A percentile compares a stretch with the other conserved stretches of the same genome.
Conservation (phyloP, 2,329 filamentous ascomycete species). For the Colletotrichum camelliae region DNA sequence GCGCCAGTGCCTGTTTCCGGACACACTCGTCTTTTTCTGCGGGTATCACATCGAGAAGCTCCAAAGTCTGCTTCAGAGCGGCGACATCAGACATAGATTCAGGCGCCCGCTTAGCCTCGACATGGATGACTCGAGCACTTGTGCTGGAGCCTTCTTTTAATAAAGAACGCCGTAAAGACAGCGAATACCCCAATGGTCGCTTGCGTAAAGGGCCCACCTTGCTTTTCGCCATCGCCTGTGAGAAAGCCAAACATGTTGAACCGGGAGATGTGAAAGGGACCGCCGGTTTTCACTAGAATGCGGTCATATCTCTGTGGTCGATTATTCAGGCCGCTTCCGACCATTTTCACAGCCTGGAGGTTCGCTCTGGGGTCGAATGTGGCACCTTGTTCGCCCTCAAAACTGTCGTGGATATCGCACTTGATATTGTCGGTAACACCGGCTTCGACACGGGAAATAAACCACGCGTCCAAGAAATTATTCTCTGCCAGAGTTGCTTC, state of each 20-base stretch:
- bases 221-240: conserved; percentile 23
- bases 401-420: conserved; percentile 37
- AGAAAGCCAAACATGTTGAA: conserved; percentile 66
- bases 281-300: conserved; percentile 57
- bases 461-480: conserved; percentile 59
- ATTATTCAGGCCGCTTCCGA: conserved; percentile 51
- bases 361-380: conserved; percentile 69
- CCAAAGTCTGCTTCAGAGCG: conserved; percentile 43
- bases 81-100: conserved; percentile 33
- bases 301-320: conserved; percentile 71
- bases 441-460: conserved; percentile 46
- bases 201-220: conserved; percentile 38
- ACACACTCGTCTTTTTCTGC: conserved; percentile 44
- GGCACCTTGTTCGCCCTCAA: conserved; percentile 67
- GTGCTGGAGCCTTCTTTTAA: background rate
- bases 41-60: conserved; percentile 48
- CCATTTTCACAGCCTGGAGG: conserved; percentile 55
- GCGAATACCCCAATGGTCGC: conserved; percentile 65
- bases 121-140: conserved; percentile 29
- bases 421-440: conserved; percentile 41
- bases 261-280: conserved; percentile 39
- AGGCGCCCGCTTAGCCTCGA: conserved; percentile 36
- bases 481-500: conserved; percentile 50
- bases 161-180: conserved; percentile 38
- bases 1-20: conserved; percentile 48